Conservation (phyloP, 2,329 filamentous ascomycete genomes). For the Fusarium sp. region DNA sequence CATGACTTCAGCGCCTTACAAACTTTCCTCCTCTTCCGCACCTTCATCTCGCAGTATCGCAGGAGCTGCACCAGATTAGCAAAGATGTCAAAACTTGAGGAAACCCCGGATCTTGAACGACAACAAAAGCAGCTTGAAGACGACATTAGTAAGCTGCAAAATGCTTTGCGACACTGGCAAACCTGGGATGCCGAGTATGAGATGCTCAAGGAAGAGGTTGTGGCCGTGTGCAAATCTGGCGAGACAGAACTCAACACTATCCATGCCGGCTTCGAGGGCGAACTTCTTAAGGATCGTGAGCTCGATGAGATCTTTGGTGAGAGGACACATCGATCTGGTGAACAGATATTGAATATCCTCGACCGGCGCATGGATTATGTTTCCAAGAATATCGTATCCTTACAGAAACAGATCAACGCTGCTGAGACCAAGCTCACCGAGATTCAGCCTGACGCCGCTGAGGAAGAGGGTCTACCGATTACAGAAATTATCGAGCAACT, state of each 20-base stretch:
- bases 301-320: conserved; percentile 64
- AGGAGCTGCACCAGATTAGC: conserved; percentile 28
- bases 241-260: conserved; percentile 68
- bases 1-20: conserved; percentile 25
- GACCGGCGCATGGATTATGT: conserved; percentile 90
- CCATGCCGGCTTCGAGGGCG: conserved; percentile 72
- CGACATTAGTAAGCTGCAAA: conserved; percentile 77
- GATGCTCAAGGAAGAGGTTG: conserved; percentile 85
- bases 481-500: conserved; percentile 94
- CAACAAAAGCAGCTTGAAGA: conserved; percentile 83
- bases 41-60: conserved; percentile 13
- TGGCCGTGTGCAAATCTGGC: conserved; percentile 65
- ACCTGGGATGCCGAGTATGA: conserved; percentile 95
- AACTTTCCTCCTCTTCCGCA: conserved; percentile 27
- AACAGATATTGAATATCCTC: conserved; percentile 72
- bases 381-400: conserved; percentile 80
- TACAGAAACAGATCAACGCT: conserved; percentile 79
- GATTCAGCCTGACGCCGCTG: conserved; percentile 72
- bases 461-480: conserved; percentile 81
- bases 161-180: conserved; percentile 88
- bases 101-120: conserved; percentile 78
- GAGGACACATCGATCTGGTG: conserved; percentile 48
- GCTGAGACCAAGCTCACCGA: conserved; percentile 80
- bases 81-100: conserved; percentile 60
- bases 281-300: conserved; percentile 73